phyloP scores from a whole-genome alignment of 2,329 filamentous ascomycete species.

The Rhynchosporium secalis region DNA sequence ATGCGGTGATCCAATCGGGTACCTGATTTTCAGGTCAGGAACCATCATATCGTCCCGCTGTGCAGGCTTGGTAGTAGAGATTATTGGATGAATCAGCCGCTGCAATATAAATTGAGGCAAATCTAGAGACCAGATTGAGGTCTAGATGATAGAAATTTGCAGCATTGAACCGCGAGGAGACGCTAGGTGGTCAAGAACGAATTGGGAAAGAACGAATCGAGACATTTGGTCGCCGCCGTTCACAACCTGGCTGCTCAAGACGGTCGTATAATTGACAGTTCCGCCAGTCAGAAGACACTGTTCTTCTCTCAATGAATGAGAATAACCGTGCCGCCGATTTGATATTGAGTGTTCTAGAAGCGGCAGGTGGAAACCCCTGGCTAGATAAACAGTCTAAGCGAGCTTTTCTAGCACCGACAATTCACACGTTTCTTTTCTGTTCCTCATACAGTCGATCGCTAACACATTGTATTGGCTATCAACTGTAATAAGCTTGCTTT shows the following conservation, averaged over 20 bases:
- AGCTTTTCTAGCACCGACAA: neutral
- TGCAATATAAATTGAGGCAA: slow-evolving; percentile 1
- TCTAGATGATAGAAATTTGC: slow-evolving; percentile 8
- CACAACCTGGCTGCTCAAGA: neutral
- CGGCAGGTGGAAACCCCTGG: neutral
- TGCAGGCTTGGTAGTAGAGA: slow-evolving; percentile 3
- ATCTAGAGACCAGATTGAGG: neutral
- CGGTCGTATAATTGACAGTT: neutral
- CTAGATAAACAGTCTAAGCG: slow-evolving; percentile 1
- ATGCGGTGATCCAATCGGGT: slow-evolving; percentile 1
- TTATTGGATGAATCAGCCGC: slow-evolving; percentile 2
- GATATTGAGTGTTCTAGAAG: neutral
- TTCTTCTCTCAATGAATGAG: neutral
- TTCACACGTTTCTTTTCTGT: neutral
- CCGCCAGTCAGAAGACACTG: neutral
- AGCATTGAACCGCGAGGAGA: neutral
- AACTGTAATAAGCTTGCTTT: too few species aligned
- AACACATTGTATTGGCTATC: too few species aligned
- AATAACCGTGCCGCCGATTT: neutral
- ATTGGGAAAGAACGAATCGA: neutral
- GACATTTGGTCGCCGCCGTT: neutral
- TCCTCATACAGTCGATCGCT: too few species aligned
- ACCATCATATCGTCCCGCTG: slow-evolving; percentile 9
- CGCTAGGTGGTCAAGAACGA: neutral
- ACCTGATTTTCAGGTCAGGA: neutral